Evolutionary conservation across 768 basidiomycete species (phyloP).

Genomic region (Trametes villosa): DNA sequence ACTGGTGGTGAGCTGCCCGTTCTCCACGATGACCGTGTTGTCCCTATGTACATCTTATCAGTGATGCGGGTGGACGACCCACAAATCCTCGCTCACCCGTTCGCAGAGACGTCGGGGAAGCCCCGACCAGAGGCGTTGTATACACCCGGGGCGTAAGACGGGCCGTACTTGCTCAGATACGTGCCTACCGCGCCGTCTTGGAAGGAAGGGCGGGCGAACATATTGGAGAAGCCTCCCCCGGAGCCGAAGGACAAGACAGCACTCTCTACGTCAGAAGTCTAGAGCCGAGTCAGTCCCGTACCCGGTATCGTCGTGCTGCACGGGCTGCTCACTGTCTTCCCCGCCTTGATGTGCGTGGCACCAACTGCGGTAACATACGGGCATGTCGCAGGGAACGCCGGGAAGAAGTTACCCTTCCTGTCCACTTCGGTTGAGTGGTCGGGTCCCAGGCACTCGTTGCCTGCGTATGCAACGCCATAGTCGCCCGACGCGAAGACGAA

Average conservation of each 20-base stretch:
- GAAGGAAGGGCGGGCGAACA: slow-evolving; percentile 41
- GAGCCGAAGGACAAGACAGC: slow-evolving; percentile 37
- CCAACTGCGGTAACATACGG: slow-evolving; percentile 44
- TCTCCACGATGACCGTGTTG: slow-evolving; percentile 30
- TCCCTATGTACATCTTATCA: background rate
- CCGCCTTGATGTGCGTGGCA: slow-evolving; percentile 40
- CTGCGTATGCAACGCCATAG: slow-evolving; percentile 44
- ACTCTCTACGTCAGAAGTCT: slow-evolving; percentile 36
- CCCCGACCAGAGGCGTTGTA: slow-evolving; percentile 40
- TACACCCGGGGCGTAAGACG: slow-evolving; percentile 35
- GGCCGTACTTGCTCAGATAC: slow-evolving; percentile 34
- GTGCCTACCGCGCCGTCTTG: slow-evolving; percentile 35
- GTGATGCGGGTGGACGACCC: background rate
- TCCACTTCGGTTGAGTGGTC: background rate
- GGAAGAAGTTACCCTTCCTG: slow-evolving; percentile 23
- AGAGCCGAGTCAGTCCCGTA: background rate
- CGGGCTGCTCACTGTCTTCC: slow-evolving; percentile 22
- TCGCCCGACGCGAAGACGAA: slow-evolving; percentile 50
- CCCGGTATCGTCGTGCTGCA: background rate
- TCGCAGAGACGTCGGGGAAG: slow-evolving; percentile 38
- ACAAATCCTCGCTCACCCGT: slow-evolving; percentile 29
- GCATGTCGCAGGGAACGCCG: slow-evolving; percentile 39
- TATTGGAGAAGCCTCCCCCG: slow-evolving; percentile 46
- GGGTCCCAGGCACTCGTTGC: background rate
- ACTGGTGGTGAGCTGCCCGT: slow-evolving; percentile 36